Base-by-base conservation (phyloP, 139 green algal genomes). In the Picochlorum sp. region DNA sequence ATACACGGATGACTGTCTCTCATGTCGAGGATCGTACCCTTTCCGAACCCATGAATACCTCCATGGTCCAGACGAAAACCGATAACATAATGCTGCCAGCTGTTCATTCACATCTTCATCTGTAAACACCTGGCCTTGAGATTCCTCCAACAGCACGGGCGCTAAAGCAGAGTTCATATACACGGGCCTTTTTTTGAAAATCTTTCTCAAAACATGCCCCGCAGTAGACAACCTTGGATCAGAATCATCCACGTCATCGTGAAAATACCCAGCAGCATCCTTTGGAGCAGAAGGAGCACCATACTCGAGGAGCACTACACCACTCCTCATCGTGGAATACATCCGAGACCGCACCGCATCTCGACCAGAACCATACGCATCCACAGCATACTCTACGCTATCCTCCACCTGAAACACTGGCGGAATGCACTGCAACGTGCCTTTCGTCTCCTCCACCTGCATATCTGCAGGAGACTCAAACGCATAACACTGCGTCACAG, bases 11-110 rank as follows among this genome's bases (percentile, higher is more conserved):
- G 63, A 51, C 1, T 23, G 16, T 37, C 21, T 57, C 8, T 15
- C n/a, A 21, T 11, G 21, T 6, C 69, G 30, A 6, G 69, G 69
- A 64, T 76, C 69, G 49, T 63, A 76, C 20, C 69, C 69, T 1
- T 62, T 41, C 14, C 14, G 41, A 37, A 70, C 41, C 63, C 63
- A 76, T 3, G 69, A 54, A 3, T 57, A 24, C n/a, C 63, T 67
- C 69, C 69, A 76, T 10, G 69, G 69, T 13, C 69, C 69, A 11
- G 65, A 72, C 1, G 45, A 28, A 23, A 77, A 77, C 11, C 60
- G 57, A 64, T 72, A 77, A 45, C 57, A 68, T 30, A 71, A 58
- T 56, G 34, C 34, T 4, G 34, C 34, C 2, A 41, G 34, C 34
- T 41, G 34, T 11, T 41, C 34, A 41, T 41, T 49, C 4, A 44